A percentile compares a stretch with the other conserved stretches of the same genome.
These are phyloP conservation scores for Casuarina equisetifolia DNA, from an alignment of 306 rosid species.

Conservation along the genomic window DNA sequence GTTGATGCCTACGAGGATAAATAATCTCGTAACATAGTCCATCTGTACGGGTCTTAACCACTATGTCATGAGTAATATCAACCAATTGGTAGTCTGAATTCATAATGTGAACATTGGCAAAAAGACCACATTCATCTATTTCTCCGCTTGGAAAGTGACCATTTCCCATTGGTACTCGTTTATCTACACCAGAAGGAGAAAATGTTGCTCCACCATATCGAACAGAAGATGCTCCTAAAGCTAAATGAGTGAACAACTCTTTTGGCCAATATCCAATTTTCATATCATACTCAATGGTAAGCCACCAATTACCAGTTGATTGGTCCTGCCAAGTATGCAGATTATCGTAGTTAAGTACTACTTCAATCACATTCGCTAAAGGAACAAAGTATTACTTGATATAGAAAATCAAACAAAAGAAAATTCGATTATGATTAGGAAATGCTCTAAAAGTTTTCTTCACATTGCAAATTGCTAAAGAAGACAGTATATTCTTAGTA, in stretches of 20 bases:
- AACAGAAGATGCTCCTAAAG: neutral
- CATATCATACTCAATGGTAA: neutral
- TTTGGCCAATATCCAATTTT: neutral
- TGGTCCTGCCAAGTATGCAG: neutral
- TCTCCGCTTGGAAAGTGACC: neutral
- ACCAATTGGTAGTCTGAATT: neutral
- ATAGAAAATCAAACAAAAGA: too few species aligned
- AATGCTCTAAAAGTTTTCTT: too few species aligned
- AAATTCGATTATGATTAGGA: too few species aligned
- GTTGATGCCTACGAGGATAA: neutral
- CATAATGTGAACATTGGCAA: neutral
- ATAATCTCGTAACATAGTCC: neutral
- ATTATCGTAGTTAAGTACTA: too few species aligned
- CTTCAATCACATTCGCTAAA: too few species aligned
- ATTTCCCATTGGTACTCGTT: neutral
- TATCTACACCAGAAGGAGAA: neutral
- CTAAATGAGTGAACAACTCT: conserved; percentile 1
- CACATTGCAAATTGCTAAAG: too few species aligned
- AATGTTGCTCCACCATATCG: neutral
- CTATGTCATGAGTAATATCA: neutral
- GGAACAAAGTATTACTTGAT: too few species aligned
- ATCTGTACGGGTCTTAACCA: neutral
- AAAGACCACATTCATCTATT: neutral
- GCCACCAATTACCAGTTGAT: neutral
- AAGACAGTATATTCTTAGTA: too few species aligned